Evolutionary conservation across 176 grass and related monocot genomes (phyloP).

Genomic region (Leersia perrieri): DNA sequence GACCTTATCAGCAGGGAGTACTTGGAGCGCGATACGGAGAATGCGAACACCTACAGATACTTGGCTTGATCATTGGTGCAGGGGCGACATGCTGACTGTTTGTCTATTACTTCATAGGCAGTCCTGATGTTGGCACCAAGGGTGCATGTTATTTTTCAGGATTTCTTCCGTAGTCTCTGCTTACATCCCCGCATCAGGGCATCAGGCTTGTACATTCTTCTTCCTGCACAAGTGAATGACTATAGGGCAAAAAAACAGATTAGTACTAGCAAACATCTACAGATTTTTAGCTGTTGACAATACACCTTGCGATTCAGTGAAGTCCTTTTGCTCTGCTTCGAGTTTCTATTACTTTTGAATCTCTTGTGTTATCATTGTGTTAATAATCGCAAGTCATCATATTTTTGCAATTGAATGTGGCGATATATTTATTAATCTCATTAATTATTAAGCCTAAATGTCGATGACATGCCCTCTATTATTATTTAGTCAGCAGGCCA

Average conservation of each 20-base stretch:
- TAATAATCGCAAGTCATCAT: not conserved
- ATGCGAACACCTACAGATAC: constrained; percentile 42
- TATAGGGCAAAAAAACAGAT: not conserved
- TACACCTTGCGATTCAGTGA: too few species aligned
- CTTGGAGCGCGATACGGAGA: constrained; percentile 53
- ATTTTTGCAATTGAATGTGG: too few species aligned
- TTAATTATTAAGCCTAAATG: not conserved
- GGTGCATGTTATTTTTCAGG: not conserved
- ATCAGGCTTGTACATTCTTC: not conserved
- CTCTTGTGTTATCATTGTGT: not conserved
- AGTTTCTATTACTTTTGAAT: not conserved
- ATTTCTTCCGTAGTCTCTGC: not conserved
- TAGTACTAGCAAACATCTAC: not conserved
- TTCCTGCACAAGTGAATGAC: constrained; percentile 5
- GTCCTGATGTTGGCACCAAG: not conserved
- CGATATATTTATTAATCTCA: not conserved
- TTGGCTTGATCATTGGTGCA: constrained; percentile 40
- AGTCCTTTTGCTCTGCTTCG: not conserved
- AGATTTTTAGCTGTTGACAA: not conserved
- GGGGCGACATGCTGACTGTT: not conserved
- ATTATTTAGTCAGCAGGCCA: not conserved
- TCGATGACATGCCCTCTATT: not conserved
- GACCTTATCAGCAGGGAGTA: constrained; percentile 54
- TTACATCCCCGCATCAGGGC: not conserved
- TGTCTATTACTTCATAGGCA: not conserved